Evolutionary conservation across 352 stramenopile species (phyloP).

Genomic region (Phytophthora ohioensis): DNA sequence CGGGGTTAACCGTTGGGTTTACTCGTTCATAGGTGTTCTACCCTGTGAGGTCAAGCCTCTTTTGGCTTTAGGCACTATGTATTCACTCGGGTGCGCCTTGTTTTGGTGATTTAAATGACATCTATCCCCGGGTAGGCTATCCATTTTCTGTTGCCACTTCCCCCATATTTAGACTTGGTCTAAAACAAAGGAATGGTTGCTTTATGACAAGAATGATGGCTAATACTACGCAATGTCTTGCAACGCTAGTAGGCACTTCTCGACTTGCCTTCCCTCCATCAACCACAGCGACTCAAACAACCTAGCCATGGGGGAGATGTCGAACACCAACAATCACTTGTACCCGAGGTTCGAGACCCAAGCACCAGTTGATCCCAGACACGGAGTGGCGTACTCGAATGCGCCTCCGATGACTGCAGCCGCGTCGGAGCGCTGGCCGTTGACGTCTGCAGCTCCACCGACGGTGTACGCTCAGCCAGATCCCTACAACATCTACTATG

Average conservation of each 20-base stretch:
- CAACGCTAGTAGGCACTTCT: neutral
- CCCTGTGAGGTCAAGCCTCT: too few species aligned
- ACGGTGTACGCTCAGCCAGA: constrained; percentile 21
- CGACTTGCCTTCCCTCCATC: constrained; percentile 11
- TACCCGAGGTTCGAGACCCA: constrained; percentile 29
- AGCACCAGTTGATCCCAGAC: constrained; percentile 22
- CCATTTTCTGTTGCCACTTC: too few species aligned
- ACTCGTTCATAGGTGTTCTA: too few species aligned
- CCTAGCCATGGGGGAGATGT: constrained; percentile 27
- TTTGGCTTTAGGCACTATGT: too few species aligned
- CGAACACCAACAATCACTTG: constrained; percentile 17
- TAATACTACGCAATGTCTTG: too few species aligned
- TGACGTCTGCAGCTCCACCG: constrained; percentile 18
- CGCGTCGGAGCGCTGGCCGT: constrained; percentile 33
- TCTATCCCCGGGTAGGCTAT: too few species aligned
- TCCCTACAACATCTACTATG: constrained; percentile 40
- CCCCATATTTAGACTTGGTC: too few species aligned
- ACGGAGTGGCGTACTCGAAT: constrained; percentile 11
- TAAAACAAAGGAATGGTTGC: too few species aligned
- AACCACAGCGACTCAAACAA: neutral
- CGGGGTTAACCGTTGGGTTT: too few species aligned
- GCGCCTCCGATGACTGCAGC: constrained; percentile 19
- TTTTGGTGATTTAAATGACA: too few species aligned
- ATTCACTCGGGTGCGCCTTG: too few species aligned
- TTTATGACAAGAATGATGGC: too few species aligned